These are phyloP conservation scores for Colletotrichum trifolii DNA, from an alignment of 2,329 filamentous ascomycete species.

Conservation along the genomic window DNA sequence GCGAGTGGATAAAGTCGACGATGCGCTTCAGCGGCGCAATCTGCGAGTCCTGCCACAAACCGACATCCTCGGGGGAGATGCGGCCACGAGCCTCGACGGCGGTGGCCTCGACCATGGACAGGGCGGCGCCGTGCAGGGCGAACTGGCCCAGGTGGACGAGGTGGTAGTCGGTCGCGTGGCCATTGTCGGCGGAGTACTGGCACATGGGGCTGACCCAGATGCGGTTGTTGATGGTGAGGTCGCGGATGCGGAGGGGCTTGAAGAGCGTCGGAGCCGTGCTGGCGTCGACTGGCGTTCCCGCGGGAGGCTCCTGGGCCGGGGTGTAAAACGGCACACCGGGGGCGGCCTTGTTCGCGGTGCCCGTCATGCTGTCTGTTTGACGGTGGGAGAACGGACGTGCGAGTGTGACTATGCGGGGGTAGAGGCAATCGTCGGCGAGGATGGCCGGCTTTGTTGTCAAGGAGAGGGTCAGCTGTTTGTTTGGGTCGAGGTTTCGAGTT, in stretches of 20 bases:
- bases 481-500: slow-evolving; percentile 23
- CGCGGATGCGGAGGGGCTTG: slow-evolving; percentile 65
- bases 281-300: slow-evolving; percentile 58
- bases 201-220: slow-evolving; percentile 72
- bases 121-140: slow-evolving; percentile 77
- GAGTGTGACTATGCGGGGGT: not conserved
- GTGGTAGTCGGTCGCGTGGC: slow-evolving; percentile 85
- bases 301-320: slow-evolving; percentile 62
- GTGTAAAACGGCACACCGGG: slow-evolving; percentile 63
- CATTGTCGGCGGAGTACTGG: slow-evolving; percentile 66
- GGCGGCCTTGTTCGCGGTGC: slow-evolving; percentile 51
- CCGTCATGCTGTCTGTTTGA: slow-evolving; percentile 38
- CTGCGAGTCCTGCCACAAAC: slow-evolving; percentile 88
- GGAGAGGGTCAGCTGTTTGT: slow-evolving; percentile 6
- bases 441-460: not conserved
- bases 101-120: slow-evolving; percentile 83
- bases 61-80: slow-evolving; percentile 83
- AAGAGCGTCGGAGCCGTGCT: slow-evolving; percentile 63
- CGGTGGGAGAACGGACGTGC: not conserved
- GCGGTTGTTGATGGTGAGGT: slow-evolving; percentile 65
- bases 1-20: slow-evolving; percentile 82
- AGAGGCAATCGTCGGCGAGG: not conserved
- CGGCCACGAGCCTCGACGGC: slow-evolving; percentile 80
- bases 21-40: slow-evolving; percentile 77
- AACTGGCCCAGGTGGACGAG: slow-evolving; percentile 85